Evolutionary conservation across 306 rosid genomes (phyloP).

Genomic region (Fragaria vesca): DNA sequence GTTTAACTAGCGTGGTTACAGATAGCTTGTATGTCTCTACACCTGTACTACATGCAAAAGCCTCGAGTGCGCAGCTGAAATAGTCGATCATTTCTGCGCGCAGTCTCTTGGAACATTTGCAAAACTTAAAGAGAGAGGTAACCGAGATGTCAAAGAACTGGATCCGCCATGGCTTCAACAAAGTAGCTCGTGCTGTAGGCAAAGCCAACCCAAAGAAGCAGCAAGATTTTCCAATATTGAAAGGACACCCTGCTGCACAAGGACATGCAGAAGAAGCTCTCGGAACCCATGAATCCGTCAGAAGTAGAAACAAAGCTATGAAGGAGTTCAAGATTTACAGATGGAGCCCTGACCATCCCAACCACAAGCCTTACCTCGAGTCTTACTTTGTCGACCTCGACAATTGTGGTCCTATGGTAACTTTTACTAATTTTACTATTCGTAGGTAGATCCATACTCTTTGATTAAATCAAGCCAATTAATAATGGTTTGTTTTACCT

Average conservation of each 20-base stretch:
- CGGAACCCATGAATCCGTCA: conserved; percentile 17
- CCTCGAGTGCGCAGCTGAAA: background rate
- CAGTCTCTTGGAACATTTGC: background rate
- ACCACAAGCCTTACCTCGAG: conserved; percentile 34
- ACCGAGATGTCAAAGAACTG: conserved; percentile 27
- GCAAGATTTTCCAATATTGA: conserved; percentile 24
- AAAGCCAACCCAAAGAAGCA: conserved; percentile 17
- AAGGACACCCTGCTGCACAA: conserved; percentile 37
- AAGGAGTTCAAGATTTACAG: conserved; percentile 43
- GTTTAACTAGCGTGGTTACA: background rate
- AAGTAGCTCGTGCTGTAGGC: conserved; percentile 21
- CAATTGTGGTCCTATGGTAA: conserved; percentile 38
- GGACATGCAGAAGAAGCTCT: conserved; percentile 30
- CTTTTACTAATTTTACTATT: background rate
- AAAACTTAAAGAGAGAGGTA: background rate
- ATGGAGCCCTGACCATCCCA: conserved; percentile 41
- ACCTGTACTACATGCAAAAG: conserved; percentile 3
- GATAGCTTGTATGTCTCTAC: background rate
- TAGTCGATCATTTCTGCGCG: background rate
- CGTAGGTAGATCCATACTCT: background rate
- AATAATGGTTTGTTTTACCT: background rate
- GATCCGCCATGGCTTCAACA: conserved; percentile 32
- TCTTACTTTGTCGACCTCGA: conserved; percentile 40
- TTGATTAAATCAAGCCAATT: background rate
- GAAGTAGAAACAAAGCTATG: background rate